Conservation (phyloP, 2,329 filamentous ascomycete genomes). For the Trichoderma polysporum region DNA sequence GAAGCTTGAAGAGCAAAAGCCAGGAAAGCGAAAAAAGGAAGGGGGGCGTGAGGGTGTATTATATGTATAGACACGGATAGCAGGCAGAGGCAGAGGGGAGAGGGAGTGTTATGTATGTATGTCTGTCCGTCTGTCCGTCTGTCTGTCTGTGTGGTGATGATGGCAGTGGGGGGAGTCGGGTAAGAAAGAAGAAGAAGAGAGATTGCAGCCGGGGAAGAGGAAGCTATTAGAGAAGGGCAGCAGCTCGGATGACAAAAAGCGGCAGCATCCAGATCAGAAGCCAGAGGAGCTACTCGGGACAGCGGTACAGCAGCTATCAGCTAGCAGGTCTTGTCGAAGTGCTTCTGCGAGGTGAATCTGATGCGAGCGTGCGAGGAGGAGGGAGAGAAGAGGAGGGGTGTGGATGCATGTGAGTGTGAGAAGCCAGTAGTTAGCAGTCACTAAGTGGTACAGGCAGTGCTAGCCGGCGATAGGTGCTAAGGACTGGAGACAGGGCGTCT, state of each 20-base stretch:
- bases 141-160: no score
- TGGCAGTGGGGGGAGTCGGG: no score
- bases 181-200: no score
- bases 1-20: slow-evolving; percentile 18
- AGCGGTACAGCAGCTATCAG: neutral
- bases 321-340: neutral
- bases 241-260: neutral
- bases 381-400: neutral
- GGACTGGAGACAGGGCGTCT: neutral
- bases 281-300: neutral
- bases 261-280: neutral
- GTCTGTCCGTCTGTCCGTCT: no score
- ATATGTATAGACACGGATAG: no score
- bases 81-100: no score
- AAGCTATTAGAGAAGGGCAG: no score
- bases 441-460: neutral
- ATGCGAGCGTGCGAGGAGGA: neutral
- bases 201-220: no score
- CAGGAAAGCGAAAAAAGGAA: neutral
- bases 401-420: slow-evolving; percentile 1
- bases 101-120: no score
- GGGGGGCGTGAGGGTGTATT: neutral
- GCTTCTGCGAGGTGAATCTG: neutral
- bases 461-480: neutral
- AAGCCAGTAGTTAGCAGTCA: neutral